Evolutionary conservation across 139 green algal genomes (phyloP).

Genomic region (Ettlia oleoabundans): DNA sequence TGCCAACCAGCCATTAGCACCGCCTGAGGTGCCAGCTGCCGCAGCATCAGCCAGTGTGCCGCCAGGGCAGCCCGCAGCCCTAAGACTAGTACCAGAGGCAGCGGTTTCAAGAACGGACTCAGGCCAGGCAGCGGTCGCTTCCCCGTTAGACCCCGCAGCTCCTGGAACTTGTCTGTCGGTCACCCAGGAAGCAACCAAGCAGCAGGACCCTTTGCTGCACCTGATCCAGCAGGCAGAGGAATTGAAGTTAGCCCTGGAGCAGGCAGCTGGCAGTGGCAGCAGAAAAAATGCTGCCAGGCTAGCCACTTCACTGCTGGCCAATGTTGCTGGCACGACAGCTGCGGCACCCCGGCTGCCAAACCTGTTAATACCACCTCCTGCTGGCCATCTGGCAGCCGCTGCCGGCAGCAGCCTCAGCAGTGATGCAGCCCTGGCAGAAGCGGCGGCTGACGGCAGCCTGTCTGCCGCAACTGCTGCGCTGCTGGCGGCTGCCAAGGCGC

Average conservation of each 20-base stretch:
- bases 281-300: not conserved
- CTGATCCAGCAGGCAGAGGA: conserved; percentile 31
- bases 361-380: not conserved
- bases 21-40: too few species aligned
- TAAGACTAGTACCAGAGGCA: too few species aligned
- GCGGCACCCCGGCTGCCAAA: conserved; percentile 8
- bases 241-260: conserved; percentile 14
- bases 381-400: not conserved
- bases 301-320: not conserved
- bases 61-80: too few species aligned
- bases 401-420: not conserved
- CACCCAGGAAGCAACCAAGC: too few species aligned
- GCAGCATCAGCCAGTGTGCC: not conserved
- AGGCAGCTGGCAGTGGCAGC: not conserved
- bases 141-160: too few species aligned
- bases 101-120: too few species aligned
- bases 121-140: too few species aligned
- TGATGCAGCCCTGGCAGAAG: not conserved
- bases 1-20: too few species aligned
- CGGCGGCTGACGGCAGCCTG: not conserved
- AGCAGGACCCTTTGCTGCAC: conserved; percentile 5
- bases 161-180: too few species aligned
- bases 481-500: conserved; percentile 1
- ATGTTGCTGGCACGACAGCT: not conserved
- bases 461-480: not conserved